Conservation (phyloP, 1,139 yeast species). For the Taiozyma sp. region DNA sequence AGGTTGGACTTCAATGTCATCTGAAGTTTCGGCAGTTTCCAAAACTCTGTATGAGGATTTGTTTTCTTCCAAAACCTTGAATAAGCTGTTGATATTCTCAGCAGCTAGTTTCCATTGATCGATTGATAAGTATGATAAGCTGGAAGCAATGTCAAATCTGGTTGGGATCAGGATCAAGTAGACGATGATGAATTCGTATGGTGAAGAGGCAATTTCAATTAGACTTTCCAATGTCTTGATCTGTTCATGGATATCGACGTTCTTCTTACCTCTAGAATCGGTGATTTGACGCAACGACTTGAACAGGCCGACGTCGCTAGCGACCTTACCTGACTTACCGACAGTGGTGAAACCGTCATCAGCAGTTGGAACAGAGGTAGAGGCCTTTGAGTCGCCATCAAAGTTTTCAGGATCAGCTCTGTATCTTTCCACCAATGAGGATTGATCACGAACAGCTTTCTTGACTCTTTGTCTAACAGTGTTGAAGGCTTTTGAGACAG, state of each 20-base stretch:
- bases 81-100: slow-evolving; percentile 54
- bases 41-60: slow-evolving; percentile 56
- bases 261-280: slow-evolving; percentile 95
- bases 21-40: slow-evolving; percentile 73
- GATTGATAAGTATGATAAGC: slow-evolving; percentile 68
- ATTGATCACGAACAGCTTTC: slow-evolving; percentile 67
- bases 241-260: slow-evolving; percentile 81
- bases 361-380: slow-evolving; percentile 26
- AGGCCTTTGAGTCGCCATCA: slow-evolving; percentile 34
- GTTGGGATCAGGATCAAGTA: slow-evolving; percentile 81
- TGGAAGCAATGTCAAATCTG: slow-evolving; percentile 74
- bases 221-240: slow-evolving; percentile 64
- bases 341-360: slow-evolving; percentile 35
- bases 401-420: slow-evolving; percentile 69
- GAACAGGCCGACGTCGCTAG: slow-evolving; percentile 46
- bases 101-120: slow-evolving; percentile 78
- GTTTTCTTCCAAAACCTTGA: slow-evolving; percentile 64
- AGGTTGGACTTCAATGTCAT: slow-evolving; percentile 78
- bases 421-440: slow-evolving; percentile 51
- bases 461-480: slow-evolving; percentile 84
- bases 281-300: slow-evolving; percentile 66
- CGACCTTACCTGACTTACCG: slow-evolving; percentile 35
- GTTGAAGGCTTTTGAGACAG: slow-evolving; percentile 82
- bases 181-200: slow-evolving; percentile 75
- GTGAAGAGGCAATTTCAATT: slow-evolving; percentile 41